Percentiles rank a stretch among this genome's conserved stretches.
Evolutionary conservation across 306 rosid genomes (phyloP).

Genomic region (Rosa persica): DNA sequence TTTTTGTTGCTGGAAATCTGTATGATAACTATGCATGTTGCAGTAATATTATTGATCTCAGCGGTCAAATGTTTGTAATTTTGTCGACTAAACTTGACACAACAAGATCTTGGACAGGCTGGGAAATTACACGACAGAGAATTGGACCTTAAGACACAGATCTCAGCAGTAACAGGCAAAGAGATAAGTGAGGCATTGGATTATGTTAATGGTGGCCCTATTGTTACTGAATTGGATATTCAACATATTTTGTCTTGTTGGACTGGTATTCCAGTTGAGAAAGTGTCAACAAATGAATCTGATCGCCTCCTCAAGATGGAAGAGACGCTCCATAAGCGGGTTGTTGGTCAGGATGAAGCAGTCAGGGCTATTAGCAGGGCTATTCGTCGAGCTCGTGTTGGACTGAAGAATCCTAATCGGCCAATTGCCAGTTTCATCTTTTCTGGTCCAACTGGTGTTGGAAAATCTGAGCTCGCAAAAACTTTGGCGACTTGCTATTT

Average conservation of each 20-base stretch:
- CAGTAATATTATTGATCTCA: background rate
- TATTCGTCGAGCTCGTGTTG: conserved; percentile 91
- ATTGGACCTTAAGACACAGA: conserved; percentile 83
- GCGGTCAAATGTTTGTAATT: background rate
- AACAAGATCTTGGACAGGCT: conserved; percentile 48
- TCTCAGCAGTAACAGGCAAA: conserved; percentile 69
- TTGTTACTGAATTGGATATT: conserved; percentile 83
- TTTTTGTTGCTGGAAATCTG: background rate
- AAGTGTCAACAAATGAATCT: conserved; percentile 89
- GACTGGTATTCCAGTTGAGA: conserved; percentile 96
- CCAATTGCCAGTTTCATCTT: conserved; percentile 95
- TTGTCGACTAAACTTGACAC: background rate
- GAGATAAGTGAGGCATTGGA: conserved; percentile 90
- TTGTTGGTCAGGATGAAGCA: conserved; percentile 92
- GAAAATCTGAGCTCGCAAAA: conserved; percentile 94
- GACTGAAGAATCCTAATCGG: conserved; percentile 84
- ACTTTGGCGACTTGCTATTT: conserved; percentile 83
- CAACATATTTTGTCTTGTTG: conserved; percentile 75
- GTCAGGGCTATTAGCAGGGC: conserved; percentile 90
- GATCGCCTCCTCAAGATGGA: conserved; percentile 96
- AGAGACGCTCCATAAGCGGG: conserved; percentile 82
- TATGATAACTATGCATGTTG: background rate
- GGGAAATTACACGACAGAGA: conserved; percentile 91
- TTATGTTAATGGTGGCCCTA: conserved; percentile 48
- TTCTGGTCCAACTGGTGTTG: conserved; percentile 96